phyloP scores from a whole-genome alignment of 1,139 yeast species.

The Meyerozyma carpophila region DNA sequence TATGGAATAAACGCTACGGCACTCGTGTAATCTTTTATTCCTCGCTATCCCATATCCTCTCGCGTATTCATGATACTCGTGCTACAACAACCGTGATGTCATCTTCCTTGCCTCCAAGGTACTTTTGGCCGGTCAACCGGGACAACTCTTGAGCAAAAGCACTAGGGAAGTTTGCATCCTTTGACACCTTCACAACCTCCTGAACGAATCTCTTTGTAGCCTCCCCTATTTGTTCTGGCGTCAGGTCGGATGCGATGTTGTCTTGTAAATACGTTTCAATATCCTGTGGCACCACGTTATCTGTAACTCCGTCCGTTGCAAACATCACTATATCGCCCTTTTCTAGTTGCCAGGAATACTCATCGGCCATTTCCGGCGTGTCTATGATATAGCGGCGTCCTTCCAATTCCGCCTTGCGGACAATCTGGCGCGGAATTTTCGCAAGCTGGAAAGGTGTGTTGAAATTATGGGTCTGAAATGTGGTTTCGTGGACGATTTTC shows the following conservation, averaged over 20 bases:
- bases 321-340: conserved; percentile 73
- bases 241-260: conserved; percentile 15
- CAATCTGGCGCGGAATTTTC: conserved; percentile 64
- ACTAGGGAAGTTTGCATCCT: conserved; percentile 70
- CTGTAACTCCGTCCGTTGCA: conserved; percentile 93
- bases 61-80: conserved; percentile 27
- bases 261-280: conserved; percentile 58
- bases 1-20: conserved; percentile 18
- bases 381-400: conserved; percentile 61
- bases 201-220: conserved; percentile 57
- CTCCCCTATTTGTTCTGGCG: conserved; percentile 8
- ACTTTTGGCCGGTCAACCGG: conserved; percentile 60
- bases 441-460: conserved; percentile 91
- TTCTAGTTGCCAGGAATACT: conserved; percentile 45
- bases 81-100: conserved; percentile 83
- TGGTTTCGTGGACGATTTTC: conserved; percentile 59
- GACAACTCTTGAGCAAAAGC: conserved; percentile 83
- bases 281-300: conserved; percentile 73
- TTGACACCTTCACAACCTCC: conserved; percentile 64
- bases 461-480: conserved; percentile 80
- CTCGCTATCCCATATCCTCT: neutral
- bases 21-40: neutral
- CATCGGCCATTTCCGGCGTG: conserved; percentile 48
- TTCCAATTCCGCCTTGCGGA: conserved; percentile 48
- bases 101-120: conserved; percentile 92